Base-by-base conservation (phyloP, 2,329 filamentous ascomycete species). In the Ramichloridium luteum region DNA sequence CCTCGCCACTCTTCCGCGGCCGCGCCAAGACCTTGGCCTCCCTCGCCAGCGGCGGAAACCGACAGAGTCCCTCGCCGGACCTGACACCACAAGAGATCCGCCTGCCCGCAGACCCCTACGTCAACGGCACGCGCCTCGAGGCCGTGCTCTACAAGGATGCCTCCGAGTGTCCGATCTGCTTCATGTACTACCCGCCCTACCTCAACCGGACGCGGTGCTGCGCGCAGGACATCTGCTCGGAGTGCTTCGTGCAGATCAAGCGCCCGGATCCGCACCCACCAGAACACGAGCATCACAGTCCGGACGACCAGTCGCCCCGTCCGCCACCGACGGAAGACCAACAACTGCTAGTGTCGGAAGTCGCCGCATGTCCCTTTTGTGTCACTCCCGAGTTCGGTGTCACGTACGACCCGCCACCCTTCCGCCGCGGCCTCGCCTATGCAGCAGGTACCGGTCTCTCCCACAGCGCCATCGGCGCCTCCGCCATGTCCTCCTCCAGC, bases 211-310 rank as follows among this genome's bases (percentile, higher is more conserved):
- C 90, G 1, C 70, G 90, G 44, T 98, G 90, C 54, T 98, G 90
- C 56, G 85, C 93, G 48, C 90, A 98, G 54, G 70, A 81, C 4
- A 96, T 98, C 40, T 98, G 90, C 60, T 96, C 86, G 25, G 90
- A 98, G 60, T 98, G 90, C 56, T 98, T 98, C 50, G 90, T 98
- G 3, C 90, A 98, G 56, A 98, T 98, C 54, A 96, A 94, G 56
- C 74, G 90, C 25, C 77, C 85, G 3, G 88, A 98, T 43, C 86
- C 85, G 6, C 83, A 94, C 54, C 74, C 85, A 23, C 83, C 84
- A 1, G 83, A 93, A 53, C 69, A 70, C 27, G 57, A 59, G 35
- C 56, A 58, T 28, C n/a, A n/a, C n/a, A n/a, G n/a, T n/a, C n/a
- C n/a, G n/a, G n/a, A n/a, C n/a, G n/a, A n/a, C n/a, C 20, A 23